Evolutionary conservation across 108 stramenopile species (phyloP).

Genomic region (Nannochloropsis gaditana): DNA sequence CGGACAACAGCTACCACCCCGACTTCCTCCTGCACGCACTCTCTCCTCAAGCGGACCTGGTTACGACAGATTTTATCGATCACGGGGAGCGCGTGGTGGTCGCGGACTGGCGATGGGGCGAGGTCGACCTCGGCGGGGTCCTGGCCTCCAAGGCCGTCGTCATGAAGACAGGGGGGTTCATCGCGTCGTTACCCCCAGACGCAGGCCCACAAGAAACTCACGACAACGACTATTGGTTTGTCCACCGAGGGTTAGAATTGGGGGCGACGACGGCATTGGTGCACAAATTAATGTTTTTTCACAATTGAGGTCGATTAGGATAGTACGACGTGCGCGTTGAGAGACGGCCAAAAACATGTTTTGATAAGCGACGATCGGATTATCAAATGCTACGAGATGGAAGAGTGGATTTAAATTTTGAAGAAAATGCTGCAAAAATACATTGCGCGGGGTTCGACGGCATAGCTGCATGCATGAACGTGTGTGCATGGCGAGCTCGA

Average conservation of each 20-base stretch:
- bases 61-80: background rate
- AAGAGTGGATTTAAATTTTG: too few relatives aligned
- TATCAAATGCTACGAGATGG: too few relatives aligned
- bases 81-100: background rate
- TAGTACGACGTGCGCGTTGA: too few relatives aligned
- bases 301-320: background rate
- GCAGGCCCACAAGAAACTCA: conserved; percentile 16
- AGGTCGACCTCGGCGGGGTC: background rate
- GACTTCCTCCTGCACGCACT: background rate
- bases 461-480: background rate
- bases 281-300: background rate
- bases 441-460: background rate
- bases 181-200: background rate
- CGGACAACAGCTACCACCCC: background rate
- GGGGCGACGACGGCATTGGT: background rate
- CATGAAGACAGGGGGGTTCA: conserved; percentile 1
- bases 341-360: too few relatives aligned
- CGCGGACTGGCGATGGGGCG: background rate
- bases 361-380: too few relatives aligned
- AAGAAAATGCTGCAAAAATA: too few relatives aligned
- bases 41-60: background rate
- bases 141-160: background rate
- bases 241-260: conserved; percentile 13
- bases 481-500: background rate
- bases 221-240: conserved; percentile 15